These are phyloP conservation scores for Hypoxylon intermedium DNA, from an alignment of 495 filamentous ascomycete species.

Conservation along the genomic window DNA sequence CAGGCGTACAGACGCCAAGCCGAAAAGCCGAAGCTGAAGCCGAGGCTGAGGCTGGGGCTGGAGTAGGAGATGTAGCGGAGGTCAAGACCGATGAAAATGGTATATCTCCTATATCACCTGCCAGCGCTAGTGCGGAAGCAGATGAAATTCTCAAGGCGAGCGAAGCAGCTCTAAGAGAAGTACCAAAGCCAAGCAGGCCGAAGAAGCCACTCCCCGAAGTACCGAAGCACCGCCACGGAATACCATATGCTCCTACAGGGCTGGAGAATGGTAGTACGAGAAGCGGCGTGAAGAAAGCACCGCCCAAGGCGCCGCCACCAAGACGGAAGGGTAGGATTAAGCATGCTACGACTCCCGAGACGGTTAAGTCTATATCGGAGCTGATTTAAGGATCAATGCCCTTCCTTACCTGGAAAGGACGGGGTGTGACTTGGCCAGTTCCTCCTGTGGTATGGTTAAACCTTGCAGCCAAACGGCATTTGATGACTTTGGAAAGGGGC, in stretches of 20 bases:
- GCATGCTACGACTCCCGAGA: conserved; percentile 26
- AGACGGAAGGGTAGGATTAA: conserved; percentile 55
- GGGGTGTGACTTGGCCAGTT: no score
- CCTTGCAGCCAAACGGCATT: conserved; percentile 19
- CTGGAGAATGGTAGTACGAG: conserved; percentile 39
- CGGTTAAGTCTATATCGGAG: conserved; percentile 35
- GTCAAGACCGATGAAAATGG: conserved; percentile 11
- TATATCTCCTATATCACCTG: neutral
- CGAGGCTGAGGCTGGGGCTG: neutral
- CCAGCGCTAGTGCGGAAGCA: conserved; percentile 6
- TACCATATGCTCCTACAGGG: conserved; percentile 46
- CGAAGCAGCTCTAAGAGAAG: neutral
- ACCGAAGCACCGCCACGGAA: conserved; percentile 55
- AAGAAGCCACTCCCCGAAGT: conserved; percentile 55
- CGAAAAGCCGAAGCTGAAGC: conserved; percentile 53
- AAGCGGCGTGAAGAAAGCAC: conserved; percentile 53
- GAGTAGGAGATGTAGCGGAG: conserved; percentile 25
- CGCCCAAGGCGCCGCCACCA: conserved; percentile 62
- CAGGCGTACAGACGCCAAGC: conserved; percentile 84
- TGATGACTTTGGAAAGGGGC: conserved; percentile 9
- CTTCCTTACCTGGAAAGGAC: neutral
- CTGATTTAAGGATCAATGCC: conserved; percentile 10
- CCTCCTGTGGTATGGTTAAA: conserved; percentile 2
- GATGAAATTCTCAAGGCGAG: conserved; percentile 7
- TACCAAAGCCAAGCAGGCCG: conserved; percentile 42